phyloP scores from a whole-genome alignment of 2,329 filamentous ascomycete genomes.

The Beauveria caledonica region DNA sequence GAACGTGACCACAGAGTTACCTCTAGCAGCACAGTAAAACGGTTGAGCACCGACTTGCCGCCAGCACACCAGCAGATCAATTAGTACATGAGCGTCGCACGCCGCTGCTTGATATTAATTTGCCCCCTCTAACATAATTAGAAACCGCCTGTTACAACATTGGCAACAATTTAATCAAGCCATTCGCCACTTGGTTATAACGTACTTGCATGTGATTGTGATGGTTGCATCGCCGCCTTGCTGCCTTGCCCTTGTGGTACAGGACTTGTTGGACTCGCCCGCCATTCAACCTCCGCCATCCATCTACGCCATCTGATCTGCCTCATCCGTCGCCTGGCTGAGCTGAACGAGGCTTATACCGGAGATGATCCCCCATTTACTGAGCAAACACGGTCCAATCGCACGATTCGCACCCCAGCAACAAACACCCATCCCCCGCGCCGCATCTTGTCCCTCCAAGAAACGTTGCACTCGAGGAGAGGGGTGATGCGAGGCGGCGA shows the following conservation, averaged over 20 bases:
- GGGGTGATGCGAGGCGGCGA: background rate
- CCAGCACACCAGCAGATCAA: background rate
- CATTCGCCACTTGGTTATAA: background rate
- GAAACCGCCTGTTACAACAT: background rate
- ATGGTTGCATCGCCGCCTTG: background rate
- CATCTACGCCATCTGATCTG: constrained; percentile 1
- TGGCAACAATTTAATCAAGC: background rate
- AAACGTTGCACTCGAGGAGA: constrained; percentile 7
- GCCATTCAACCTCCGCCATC: background rate
- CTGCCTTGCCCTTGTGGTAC: background rate
- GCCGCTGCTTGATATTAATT: background rate
- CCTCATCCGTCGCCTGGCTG: background rate
- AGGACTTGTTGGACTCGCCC: background rate
- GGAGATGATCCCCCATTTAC: background rate
- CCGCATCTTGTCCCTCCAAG: constrained; percentile 1
- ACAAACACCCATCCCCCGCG: background rate
- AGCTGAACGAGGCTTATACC: background rate
- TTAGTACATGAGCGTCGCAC: background rate
- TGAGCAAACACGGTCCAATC: background rate
- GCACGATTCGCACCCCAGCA: background rate
- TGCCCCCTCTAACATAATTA: background rate
- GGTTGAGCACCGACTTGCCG: background rate
- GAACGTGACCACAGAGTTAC: no score
- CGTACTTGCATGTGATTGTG: background rate
- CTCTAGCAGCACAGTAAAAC: no score